phyloP scores from a whole-genome alignment of 2,329 filamentous ascomycete genomes.

The Spiromastix sp. region DNA sequence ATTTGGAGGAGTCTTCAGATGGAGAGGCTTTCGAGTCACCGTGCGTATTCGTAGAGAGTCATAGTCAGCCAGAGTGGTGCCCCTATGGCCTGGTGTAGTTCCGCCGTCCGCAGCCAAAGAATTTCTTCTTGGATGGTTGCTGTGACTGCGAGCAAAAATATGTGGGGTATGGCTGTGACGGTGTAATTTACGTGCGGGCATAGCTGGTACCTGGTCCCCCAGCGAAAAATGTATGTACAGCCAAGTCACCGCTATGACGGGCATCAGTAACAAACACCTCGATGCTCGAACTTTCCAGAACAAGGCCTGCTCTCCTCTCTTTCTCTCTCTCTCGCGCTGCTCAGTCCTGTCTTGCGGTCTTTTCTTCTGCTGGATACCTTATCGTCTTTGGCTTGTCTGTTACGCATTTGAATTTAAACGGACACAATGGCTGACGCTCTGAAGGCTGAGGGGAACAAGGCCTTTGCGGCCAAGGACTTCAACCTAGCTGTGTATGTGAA shows the following conservation, averaged over 20 bases:
- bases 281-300: constrained; percentile 39
- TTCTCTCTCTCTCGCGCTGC: neutral
- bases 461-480: constrained; percentile 96
- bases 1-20: constrained; percentile 5
- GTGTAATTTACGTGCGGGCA: neutral
- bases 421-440: constrained; percentile 63
- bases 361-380: no score
- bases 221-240: no score
- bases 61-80: constrained; percentile 19
- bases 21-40: constrained; percentile 19
- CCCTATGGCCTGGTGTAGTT: neutral
- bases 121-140: no score
- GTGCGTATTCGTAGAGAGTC: constrained; percentile 18
- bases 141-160: neutral
- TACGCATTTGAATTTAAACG: no score
- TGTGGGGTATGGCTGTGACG: constrained; percentile 1
- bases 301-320: no score
- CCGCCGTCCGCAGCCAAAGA: neutral
- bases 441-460: constrained; percentile 97
- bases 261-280: no score
- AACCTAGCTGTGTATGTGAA: constrained; percentile 77
- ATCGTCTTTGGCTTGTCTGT: no score
- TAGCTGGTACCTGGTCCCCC: no score
- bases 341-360: no score
- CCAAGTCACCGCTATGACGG: no score